Evolutionary conservation across 1,139 yeast species (phyloP).

Genomic region (Candida glucosophila): DNA sequence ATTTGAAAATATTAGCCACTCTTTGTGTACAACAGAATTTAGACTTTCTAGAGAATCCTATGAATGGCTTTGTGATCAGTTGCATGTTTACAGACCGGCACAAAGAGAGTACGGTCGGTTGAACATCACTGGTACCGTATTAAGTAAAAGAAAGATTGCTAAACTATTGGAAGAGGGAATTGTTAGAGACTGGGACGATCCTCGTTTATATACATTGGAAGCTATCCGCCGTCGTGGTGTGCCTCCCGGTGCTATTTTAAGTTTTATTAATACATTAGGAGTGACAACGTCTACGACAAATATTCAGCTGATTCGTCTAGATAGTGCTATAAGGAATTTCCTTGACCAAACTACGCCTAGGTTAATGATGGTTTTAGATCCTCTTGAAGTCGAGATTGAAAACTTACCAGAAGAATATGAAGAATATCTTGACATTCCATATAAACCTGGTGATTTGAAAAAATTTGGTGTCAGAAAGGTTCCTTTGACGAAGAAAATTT

Average conservation of each 20-base stretch:
- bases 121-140: conserved; percentile 86
- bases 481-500: conserved; percentile 68
- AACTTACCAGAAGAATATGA: conserved; percentile 70
- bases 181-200: conserved; percentile 98
- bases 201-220: conserved; percentile 88
- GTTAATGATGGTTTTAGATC: conserved; percentile 86
- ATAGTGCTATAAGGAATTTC: conserved; percentile 77
- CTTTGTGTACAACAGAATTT: conserved; percentile 93
- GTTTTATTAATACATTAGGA: conserved; percentile 90
- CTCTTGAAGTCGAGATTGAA: conserved; percentile 74
- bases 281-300: conserved; percentile 91
- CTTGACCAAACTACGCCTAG: conserved; percentile 92
- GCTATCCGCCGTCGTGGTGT: conserved; percentile 96
- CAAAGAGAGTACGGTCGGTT: conserved; percentile 97
- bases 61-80: conserved; percentile 96
- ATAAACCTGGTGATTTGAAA: conserved; percentile 73
- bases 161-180: conserved; percentile 72
- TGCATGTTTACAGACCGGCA: conserved; percentile 94
- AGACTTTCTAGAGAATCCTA: conserved; percentile 86
- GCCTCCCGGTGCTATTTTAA: conserved; percentile 97
- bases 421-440: conserved; percentile 71
- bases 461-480: conserved; percentile 67
- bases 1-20: conserved; percentile 89
- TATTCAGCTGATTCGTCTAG: conserved; percentile 85
- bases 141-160: conserved; percentile 94